A percentile compares a stretch with the other conserved stretches of the same genome.
phyloP scores from a whole-genome alignment of 768 basidiomycete genomes.

The Lepiota brunneoincarnata region DNA sequence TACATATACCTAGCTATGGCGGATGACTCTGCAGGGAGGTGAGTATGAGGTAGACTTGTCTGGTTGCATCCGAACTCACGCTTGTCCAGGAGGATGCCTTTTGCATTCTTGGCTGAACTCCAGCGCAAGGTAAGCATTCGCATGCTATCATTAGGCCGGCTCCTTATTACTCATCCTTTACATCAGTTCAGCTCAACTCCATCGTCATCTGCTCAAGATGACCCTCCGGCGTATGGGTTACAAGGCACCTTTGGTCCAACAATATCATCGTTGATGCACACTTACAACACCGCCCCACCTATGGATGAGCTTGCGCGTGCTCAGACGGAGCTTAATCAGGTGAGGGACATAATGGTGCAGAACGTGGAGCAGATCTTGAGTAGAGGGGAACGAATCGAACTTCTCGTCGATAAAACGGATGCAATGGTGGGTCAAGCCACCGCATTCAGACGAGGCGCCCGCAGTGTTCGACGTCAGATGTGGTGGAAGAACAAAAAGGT shows the following conservation, averaged over 20 bases:
- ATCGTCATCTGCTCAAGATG: conserved; percentile 57
- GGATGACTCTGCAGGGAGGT: conserved; percentile 90
- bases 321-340: conserved; percentile 82
- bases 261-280: conserved; percentile 75
- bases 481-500: conserved; percentile 86
- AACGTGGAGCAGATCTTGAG: conserved; percentile 96
- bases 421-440: conserved; percentile 92
- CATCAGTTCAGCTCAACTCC: conserved; percentile 59
- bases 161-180: background rate
- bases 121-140: conserved; percentile 61
- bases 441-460: conserved; percentile 86
- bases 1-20: conserved; percentile 92
- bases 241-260: conserved; percentile 72
- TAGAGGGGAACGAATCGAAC: conserved; percentile 92
- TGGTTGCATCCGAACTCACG: conserved; percentile 1
- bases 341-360: conserved; percentile 98
- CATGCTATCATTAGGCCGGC: conserved; percentile 6
- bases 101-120: conserved; percentile 86
- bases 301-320: conserved; percentile 87
- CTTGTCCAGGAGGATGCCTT: conserved; percentile 75
- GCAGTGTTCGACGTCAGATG: conserved; percentile 80
- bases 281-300: conserved; percentile 87
- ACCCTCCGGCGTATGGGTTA: conserved; percentile 58
- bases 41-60: conserved; percentile 20
- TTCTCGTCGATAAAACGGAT: conserved; percentile 97